Percentiles rank a stretch among this genome's conserved stretches.
phyloP scores from a whole-genome alignment of 805 yeast species.

The Lipomyces mesembrius region DNA sequence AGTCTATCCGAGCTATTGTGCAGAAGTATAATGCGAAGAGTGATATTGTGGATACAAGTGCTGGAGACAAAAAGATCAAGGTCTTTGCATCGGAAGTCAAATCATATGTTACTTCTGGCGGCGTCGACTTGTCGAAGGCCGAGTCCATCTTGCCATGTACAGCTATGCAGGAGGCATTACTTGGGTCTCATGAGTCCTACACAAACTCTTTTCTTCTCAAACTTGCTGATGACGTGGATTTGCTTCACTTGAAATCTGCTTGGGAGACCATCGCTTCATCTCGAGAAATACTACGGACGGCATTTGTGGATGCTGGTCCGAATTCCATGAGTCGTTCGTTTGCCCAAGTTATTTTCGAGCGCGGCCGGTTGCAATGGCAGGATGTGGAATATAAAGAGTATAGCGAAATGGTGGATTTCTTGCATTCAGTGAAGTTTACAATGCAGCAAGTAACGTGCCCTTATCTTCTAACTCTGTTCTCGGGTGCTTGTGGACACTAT shows the following conservation, averaged over 20 bases:
- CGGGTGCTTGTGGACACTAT: constrained; percentile 1
- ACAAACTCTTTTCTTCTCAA: constrained; percentile 26
- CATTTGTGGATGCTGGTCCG: constrained; percentile 26
- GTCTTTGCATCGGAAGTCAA: constrained; percentile 10
- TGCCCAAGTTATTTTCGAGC: constrained; percentile 26
- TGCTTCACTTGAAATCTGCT: constrained; percentile 2
- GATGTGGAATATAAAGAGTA: neutral
- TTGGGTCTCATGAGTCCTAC: constrained; percentile 19
- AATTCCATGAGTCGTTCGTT: constrained; percentile 20
- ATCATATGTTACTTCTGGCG: neutral
- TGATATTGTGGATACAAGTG: neutral
- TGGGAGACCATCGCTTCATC: constrained; percentile 14
- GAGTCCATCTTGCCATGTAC: constrained; percentile 30
- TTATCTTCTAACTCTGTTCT: constrained; percentile 11
- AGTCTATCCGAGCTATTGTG: constrained; percentile 15
- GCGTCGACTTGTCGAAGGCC: neutral
- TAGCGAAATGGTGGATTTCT: constrained; percentile 1
- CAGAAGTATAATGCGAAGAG: neutral
- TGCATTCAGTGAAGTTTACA: neutral
- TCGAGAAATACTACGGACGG: constrained; percentile 32
- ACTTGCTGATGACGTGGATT: constrained; percentile 12
- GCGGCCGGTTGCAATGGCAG: neutral
- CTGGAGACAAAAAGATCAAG: neutral
- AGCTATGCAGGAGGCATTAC: constrained; percentile 35
- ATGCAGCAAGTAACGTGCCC: constrained; percentile 14